These are phyloP conservation scores for Paecilomyces fulvus DNA, from an alignment of 2,329 filamentous ascomycete species.

Conservation along the genomic window DNA sequence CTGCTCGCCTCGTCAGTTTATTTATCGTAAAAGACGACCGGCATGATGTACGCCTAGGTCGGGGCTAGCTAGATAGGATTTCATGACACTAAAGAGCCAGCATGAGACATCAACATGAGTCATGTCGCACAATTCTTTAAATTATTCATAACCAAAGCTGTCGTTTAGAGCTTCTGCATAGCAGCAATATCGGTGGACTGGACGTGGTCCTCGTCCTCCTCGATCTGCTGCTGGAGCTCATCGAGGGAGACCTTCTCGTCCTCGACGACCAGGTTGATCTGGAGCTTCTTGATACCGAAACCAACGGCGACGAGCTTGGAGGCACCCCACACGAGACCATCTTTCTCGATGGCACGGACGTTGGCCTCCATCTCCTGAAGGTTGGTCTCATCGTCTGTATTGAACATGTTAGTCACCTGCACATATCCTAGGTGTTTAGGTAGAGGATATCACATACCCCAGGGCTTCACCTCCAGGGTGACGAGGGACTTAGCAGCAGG, in stretches of 20 bases:
- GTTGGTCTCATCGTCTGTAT: conserved; percentile 82
- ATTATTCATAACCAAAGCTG: conserved; percentile 21
- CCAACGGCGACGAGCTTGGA: conserved; percentile 84
- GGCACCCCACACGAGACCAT: conserved; percentile 92
- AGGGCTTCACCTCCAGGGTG: conserved; percentile 94
- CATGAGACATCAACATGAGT: conserved; percentile 27
- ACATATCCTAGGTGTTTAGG: conserved; percentile 4
- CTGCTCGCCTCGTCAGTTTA: conserved; percentile 4
- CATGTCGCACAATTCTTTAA: conserved; percentile 26
- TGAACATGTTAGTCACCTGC: conserved; percentile 1
- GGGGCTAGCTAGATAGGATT: conserved; percentile 21
- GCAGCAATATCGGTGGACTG: conserved; percentile 87
- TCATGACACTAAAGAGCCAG: conserved; percentile 28
- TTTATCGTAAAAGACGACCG: conserved; percentile 23
- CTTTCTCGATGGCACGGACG: conserved; percentile 77
- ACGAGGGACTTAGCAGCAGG: conserved; percentile 90
- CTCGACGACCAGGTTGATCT: conserved; percentile 96
- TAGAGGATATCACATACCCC: conserved; percentile 60
- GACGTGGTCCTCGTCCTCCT: conserved; percentile 84
- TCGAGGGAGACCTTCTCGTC: conserved; percentile 88
- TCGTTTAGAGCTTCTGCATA: conserved; percentile 81
- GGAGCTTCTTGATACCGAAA: conserved; percentile 98
- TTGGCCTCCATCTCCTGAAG: conserved; percentile 72
- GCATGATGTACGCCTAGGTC: conserved; percentile 11
- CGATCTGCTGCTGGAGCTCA: conserved; percentile 81